A percentile compares a stretch with the other conserved stretches of the same genome.
Evolutionary conservation across 2,329 filamentous ascomycete species (phyloP).

Genomic region (Cordyceps farinosa): DNA sequence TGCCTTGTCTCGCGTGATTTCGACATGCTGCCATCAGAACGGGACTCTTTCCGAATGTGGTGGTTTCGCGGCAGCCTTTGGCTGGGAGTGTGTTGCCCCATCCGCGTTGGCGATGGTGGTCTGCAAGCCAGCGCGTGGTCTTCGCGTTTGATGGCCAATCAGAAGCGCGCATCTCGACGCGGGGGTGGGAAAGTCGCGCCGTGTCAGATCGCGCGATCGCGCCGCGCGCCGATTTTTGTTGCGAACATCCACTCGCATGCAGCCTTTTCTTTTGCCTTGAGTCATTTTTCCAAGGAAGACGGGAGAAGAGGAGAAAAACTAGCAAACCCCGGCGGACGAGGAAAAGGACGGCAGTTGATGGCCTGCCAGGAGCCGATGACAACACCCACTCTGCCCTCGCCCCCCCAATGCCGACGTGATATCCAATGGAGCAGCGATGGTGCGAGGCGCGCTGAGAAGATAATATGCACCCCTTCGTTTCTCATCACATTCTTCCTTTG

Average conservation of each 20-base stretch:
- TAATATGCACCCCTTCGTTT: background rate
- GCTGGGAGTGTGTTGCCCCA: background rate
- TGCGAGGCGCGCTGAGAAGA: background rate
- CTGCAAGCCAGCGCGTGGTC: background rate
- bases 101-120: background rate
- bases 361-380: background rate
- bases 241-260: background rate
- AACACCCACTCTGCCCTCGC: background rate
- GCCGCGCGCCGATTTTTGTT: background rate
- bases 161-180: slow-evolving; percentile 10
- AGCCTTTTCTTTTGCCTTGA: background rate
- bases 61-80: background rate
- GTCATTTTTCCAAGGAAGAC: background rate
- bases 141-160: slow-evolving; percentile 9
- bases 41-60: background rate
- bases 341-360: background rate
- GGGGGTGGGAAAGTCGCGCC: background rate
- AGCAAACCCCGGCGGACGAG: background rate
- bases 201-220: slow-evolving; percentile 9
- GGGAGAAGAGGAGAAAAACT: no score
- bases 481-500: background rate
- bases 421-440: background rate
- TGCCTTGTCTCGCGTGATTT: background rate
- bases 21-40: background rate
- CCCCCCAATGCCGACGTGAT: background rate